phyloP scores from a whole-genome alignment of 2,329 filamentous ascomycete genomes.

The Penicillium sp. region DNA sequence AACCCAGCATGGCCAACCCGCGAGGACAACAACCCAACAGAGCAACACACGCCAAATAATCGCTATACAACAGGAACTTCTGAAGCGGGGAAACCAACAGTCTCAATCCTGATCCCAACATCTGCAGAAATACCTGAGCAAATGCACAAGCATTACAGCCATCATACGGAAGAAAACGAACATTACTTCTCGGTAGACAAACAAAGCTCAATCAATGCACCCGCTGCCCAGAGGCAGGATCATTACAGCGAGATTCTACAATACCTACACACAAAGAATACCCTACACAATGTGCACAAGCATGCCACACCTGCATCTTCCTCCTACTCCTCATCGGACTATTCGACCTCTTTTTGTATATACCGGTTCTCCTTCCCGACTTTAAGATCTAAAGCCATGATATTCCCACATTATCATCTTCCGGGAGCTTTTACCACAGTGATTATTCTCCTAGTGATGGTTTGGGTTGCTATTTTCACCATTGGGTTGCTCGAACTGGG shows the following conservation, averaged over 20 bases:
- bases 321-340: background rate
- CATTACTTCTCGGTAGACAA: background rate
- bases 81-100: constrained; percentile 2
- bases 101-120: constrained; percentile 15
- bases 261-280: background rate
- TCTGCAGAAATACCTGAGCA: background rate
- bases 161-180: background rate
- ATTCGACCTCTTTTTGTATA: constrained; percentile 11
- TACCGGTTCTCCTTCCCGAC: constrained; percentile 14
- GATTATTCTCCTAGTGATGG: constrained; percentile 18
- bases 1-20: constrained; percentile 1
- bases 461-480: constrained; percentile 23
- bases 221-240: background rate
- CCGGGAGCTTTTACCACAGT: constrained; percentile 16
- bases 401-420: constrained; percentile 4
- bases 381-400: constrained; percentile 3
- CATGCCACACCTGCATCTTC: background rate
- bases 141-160: background rate
- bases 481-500: constrained; percentile 22
- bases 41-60: background rate
- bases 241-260: constrained; percentile 5
- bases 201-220: background rate
- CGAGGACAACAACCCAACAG: background rate
- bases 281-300: background rate
- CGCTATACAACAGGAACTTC: constrained; percentile 2